A percentile compares a stretch with the other conserved stretches of the same genome.
phyloP scores from a whole-genome alignment of 306 rosid genomes.

The Vigna unguiculata region DNA sequence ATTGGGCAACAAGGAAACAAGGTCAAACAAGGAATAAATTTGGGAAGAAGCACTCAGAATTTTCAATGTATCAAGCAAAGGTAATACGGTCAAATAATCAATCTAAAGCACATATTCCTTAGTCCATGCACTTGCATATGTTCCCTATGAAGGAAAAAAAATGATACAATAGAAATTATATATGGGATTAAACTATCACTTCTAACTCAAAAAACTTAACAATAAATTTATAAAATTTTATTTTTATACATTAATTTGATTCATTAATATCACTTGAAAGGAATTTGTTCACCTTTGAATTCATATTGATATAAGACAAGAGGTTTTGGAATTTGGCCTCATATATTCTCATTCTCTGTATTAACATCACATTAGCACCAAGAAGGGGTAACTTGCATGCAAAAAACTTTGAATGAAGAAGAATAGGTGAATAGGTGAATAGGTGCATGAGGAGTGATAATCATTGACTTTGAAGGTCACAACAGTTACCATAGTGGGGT shows the following conservation, averaged over 20 bases:
- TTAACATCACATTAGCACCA: neutral
- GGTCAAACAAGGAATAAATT: constrained; percentile 21
- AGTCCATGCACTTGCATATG: neutral
- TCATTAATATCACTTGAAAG: neutral
- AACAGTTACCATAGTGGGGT: neutral
- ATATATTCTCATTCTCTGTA: neutral
- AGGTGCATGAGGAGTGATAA: neutral
- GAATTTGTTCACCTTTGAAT: constrained; percentile 1
- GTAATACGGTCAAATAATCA: constrained; percentile 14
- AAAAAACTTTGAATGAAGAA: constrained; percentile 17
- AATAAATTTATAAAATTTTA: no score
- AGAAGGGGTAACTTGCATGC: constrained; percentile 29
- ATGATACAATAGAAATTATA: neutral
- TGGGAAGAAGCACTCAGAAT: neutral
- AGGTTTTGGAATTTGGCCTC: neutral
- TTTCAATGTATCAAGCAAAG: neutral
- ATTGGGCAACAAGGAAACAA: neutral
- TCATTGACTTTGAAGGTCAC: constrained; percentile 29
- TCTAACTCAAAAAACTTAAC: no score
- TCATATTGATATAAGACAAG: no score
- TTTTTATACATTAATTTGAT: no score
- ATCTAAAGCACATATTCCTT: constrained; percentile 24
- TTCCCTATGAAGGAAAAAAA: neutral
- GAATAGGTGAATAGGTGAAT: neutral
- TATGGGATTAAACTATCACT: no score